phyloP scores from a whole-genome alignment of 1,139 yeast species.

The Debaryomycetaceae sp. region DNA sequence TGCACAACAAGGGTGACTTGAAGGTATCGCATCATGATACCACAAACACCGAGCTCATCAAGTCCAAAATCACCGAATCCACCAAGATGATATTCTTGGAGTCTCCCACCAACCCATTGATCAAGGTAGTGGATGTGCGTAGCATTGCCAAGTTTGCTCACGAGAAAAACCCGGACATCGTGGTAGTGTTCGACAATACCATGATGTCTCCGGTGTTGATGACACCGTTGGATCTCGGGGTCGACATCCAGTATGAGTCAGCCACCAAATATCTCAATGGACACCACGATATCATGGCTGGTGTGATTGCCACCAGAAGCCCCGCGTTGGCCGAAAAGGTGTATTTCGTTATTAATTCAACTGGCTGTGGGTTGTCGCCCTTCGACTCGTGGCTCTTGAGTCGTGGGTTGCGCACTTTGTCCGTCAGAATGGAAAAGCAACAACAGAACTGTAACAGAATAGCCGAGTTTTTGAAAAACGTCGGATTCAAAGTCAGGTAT shows the following conservation, averaged over 20 bases:
- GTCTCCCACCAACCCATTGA: slow-evolving; percentile 88
- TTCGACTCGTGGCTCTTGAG: slow-evolving; percentile 86
- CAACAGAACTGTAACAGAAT: slow-evolving; percentile 72
- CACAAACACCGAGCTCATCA: slow-evolving; percentile 60
- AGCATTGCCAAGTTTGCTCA: slow-evolving; percentile 66
- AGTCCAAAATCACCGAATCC: slow-evolving; percentile 44
- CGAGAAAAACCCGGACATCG: slow-evolving; percentile 57
- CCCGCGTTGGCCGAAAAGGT: slow-evolving; percentile 63
- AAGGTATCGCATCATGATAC: slow-evolving; percentile 79
- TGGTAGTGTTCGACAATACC: slow-evolving; percentile 89
- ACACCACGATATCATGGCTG: slow-evolving; percentile 96
- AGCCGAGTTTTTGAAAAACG: slow-evolving; percentile 65
- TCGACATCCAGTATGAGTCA: slow-evolving; percentile 87
- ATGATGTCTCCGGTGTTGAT: slow-evolving; percentile 91
- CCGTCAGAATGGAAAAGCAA: slow-evolving; percentile 82
- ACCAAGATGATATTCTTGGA: slow-evolving; percentile 80
- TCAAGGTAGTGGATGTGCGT: slow-evolving; percentile 79
- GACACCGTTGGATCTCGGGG: slow-evolving; percentile 82
- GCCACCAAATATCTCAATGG: slow-evolving; percentile 92
- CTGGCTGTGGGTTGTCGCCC: slow-evolving; percentile 89
- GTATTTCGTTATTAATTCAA: slow-evolving; percentile 77
- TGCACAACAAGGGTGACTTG: slow-evolving; percentile 64
- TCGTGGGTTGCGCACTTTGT: slow-evolving; percentile 83
- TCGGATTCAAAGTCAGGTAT: slow-evolving; percentile 69
- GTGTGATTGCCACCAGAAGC: slow-evolving; percentile 71